A percentile compares a stretch with the other conserved stretches of the same genome.
phyloP scores from a whole-genome alignment of 2,329 filamentous ascomycete genomes.

The Fusarium praegraminearum region DNA sequence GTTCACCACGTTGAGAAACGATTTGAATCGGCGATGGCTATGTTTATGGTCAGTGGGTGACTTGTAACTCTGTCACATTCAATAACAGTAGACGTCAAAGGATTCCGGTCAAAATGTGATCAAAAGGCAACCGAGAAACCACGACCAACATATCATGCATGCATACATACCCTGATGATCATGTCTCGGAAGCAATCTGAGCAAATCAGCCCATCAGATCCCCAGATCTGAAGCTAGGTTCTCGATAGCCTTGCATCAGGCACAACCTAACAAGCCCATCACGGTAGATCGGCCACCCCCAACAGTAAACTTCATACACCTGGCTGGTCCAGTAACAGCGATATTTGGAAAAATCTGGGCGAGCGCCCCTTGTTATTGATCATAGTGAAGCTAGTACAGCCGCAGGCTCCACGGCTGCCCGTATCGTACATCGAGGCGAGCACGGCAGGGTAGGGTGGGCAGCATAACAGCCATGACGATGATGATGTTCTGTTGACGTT shows the following conservation, averaged over 20 bases:
- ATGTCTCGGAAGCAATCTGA: constrained; percentile 25
- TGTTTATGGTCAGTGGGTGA: neutral
- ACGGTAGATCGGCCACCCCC: constrained; percentile 18
- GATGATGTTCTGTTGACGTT: constrained; percentile 18
- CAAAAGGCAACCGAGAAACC: neutral
- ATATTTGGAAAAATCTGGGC: constrained; percentile 40
- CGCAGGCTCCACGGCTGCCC: constrained; percentile 23
- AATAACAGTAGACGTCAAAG: constrained; percentile 16
- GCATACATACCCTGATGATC: constrained; percentile 7
- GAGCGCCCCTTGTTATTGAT: constrained; percentile 44
- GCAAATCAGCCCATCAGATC: constrained; percentile 6
- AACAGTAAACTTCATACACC: constrained; percentile 13
- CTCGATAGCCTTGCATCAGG: constrained; percentile 23
- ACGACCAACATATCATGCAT: constrained; percentile 11
- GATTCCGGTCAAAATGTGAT: neutral
- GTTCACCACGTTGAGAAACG: constrained; percentile 1
- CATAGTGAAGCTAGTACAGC: constrained; percentile 41
- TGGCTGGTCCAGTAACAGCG: constrained; percentile 23
- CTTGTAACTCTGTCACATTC: constrained; percentile 3
- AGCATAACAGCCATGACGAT: constrained; percentile 36
- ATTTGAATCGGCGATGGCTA: constrained; percentile 23
- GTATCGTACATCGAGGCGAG: constrained; percentile 37
- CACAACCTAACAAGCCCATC: constrained; percentile 19
- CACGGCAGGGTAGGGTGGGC: constrained; percentile 35
- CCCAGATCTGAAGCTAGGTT: constrained; percentile 17